Evolutionary conservation across 2,329 filamentous ascomycete species (phyloP), one percentile per base, ranked within the genome.

Genomic region (Curvularia eragrostidis): DNA sequence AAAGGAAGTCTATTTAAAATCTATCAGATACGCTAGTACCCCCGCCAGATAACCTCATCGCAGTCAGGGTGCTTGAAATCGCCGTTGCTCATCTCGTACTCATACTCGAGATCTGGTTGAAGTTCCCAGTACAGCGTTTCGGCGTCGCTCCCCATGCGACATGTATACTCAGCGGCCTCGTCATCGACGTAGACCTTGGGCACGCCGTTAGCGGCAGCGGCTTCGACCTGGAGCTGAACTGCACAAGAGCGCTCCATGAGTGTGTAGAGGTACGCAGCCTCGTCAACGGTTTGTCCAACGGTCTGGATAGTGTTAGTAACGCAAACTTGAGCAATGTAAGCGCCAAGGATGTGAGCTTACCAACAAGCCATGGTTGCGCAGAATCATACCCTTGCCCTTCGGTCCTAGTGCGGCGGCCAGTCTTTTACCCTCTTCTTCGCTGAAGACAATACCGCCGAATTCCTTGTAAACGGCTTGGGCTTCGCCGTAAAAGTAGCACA

Each of bases 311-410:
- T 8, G 32, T 69, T 23, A 69, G 53, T 19, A 36, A 15, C 2
- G 34, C 10, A 15, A 48, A 39, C 38, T 36, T 9, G 15, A 36
- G 3, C 12, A n/a, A 4, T 7, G 5, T n/a, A 18, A 13, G 10
- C 15, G 24, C 15, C 5, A 34, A 10, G 9, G 26, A n/a, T 12
- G 12, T 19, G 13, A 6, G 53, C 67, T 32, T 58, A 75, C 73
- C 49, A 92, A 75, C 34, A 93, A 77, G 0, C 90, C 90, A 75
- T 92, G 89, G 71, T 91, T 92, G 63, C 88, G 80, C 49, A 91
- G 77, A 46, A 91, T 87, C 61, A 86, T 81, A 1, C 82, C 88
- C 72, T 84, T 85, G 21, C 82, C 89, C 64, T 84, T 84, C 0
- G 79, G 74, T 0, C 89, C 89, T 1, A 93, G 78, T 0, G 88